phyloP scores from a whole-genome alignment of 768 basidiomycete species.

The Lactarius hatsudake region DNA sequence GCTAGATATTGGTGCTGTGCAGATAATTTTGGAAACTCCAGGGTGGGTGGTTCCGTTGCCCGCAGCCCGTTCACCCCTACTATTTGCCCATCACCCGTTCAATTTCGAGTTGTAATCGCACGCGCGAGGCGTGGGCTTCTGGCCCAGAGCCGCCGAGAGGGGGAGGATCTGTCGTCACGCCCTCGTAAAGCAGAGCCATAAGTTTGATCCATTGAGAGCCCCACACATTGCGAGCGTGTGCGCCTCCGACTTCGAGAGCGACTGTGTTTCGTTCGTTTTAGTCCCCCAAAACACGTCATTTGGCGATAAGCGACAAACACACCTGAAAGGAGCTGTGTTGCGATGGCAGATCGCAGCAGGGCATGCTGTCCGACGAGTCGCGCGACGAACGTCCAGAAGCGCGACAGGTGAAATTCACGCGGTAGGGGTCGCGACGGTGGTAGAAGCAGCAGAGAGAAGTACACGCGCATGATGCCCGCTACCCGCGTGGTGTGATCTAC shows the following conservation, averaged over 20 bases:
- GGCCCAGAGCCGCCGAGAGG: slow-evolving; percentile 39
- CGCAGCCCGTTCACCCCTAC: slow-evolving; percentile 4
- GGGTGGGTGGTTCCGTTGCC: not conserved
- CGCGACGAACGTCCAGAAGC: slow-evolving; percentile 72
- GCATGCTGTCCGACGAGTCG: slow-evolving; percentile 53
- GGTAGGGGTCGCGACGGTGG: slow-evolving; percentile 44
- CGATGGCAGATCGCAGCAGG: slow-evolving; percentile 56
- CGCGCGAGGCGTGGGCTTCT: slow-evolving; percentile 45
- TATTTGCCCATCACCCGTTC: slow-evolving; percentile 52
- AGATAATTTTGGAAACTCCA: slow-evolving; percentile 13
- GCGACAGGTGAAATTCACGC: slow-evolving; percentile 55
- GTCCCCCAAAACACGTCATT: slow-evolving; percentile 2
- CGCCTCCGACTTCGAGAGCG: slow-evolving; percentile 68
- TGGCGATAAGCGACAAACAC: slow-evolving; percentile 2
- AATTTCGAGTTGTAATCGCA: slow-evolving; percentile 61
- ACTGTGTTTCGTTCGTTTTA: slow-evolving; percentile 39
- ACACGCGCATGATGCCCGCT: slow-evolving; percentile 80
- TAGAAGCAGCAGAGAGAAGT: slow-evolving; percentile 63
- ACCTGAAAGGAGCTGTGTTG: slow-evolving; percentile 70
- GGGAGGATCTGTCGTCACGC: slow-evolving; percentile 48
- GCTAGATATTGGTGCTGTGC: slow-evolving; percentile 7
- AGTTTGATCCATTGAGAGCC: slow-evolving; percentile 80
- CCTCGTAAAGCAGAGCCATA: slow-evolving; percentile 61
- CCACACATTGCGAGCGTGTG: slow-evolving; percentile 59
- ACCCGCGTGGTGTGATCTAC: slow-evolving; percentile 66